phyloP scores from a whole-genome alignment of 805 yeast species.

The Suhomyces pyralidae region DNA sequence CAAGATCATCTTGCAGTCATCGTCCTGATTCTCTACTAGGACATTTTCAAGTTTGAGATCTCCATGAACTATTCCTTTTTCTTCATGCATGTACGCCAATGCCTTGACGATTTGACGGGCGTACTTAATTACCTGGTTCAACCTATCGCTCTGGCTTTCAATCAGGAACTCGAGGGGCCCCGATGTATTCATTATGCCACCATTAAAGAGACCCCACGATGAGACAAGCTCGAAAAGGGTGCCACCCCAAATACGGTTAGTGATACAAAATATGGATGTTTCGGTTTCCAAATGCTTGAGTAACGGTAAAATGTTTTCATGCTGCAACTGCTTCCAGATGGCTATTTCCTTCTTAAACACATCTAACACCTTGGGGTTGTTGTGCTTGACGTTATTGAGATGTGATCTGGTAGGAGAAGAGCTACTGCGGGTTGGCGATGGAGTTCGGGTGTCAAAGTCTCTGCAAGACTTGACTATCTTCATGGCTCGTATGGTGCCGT shows the following conservation, averaged over 20 bases:
- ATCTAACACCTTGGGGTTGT: slow-evolving; percentile 47
- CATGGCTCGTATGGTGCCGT: slow-evolving; percentile 49
- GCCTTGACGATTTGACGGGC: slow-evolving; percentile 57
- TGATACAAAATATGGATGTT: slow-evolving; percentile 67
- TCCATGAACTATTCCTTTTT: slow-evolving; percentile 67
- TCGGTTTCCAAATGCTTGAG: slow-evolving; percentile 59
- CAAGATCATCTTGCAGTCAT: slow-evolving; percentile 44
- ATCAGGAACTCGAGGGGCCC: slow-evolving; percentile 30
- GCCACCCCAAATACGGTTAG: slow-evolving; percentile 68
- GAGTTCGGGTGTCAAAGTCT: slow-evolving; percentile 14
- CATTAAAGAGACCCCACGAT: slow-evolving; percentile 54
- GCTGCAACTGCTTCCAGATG: slow-evolving; percentile 71
- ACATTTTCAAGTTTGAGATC: slow-evolving; percentile 84
- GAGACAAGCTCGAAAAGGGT: slow-evolving; percentile 74
- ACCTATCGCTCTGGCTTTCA: slow-evolving; percentile 28
- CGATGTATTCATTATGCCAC: slow-evolving; percentile 21
- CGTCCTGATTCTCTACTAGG: slow-evolving; percentile 45
- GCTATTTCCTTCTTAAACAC: slow-evolving; percentile 68
- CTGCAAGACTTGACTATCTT: slow-evolving; percentile 49
- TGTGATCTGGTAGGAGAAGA: slow-evolving; percentile 7
- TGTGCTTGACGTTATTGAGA: slow-evolving; percentile 17
- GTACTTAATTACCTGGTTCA: slow-evolving; percentile 31
- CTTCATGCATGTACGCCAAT: slow-evolving; percentile 54
- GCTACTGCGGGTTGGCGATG: slow-evolving; percentile 3
- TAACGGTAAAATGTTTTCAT: slow-evolving; percentile 63